These are phyloP conservation scores for Amanita rimosa DNA, from an alignment of 768 basidiomycete genomes.

Conservation along the genomic window DNA sequence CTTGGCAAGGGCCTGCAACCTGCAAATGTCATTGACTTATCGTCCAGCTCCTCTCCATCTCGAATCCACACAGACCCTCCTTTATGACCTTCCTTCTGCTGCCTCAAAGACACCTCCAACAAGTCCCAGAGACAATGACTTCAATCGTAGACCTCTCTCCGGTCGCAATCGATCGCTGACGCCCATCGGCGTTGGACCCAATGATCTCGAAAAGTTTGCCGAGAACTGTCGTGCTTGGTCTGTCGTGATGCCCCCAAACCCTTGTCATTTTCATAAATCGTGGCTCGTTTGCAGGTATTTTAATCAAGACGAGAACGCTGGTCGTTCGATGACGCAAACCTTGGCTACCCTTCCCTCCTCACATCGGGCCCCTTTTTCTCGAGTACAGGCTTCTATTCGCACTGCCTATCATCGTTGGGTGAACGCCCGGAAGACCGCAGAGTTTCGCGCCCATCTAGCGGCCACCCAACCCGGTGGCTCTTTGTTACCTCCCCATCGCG, in stretches of 20 bases:
- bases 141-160: conserved; percentile 42
- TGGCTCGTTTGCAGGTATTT: conserved; percentile 72
- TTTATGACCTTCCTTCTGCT: conserved; percentile 65
- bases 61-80: conserved; percentile 48
- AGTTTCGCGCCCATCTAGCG: conserved; percentile 76
- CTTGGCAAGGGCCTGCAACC: no score
- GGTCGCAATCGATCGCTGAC: conserved; percentile 57
- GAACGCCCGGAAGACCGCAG: conserved; percentile 64
- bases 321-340: conserved; percentile 73
- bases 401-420: conserved; percentile 77
- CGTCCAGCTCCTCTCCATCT: conserved; percentile 43
- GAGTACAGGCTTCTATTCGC: conserved; percentile 78
- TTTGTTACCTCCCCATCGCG: conserved; percentile 61
- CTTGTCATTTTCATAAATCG: not conserved
- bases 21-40: no score
- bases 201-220: conserved; percentile 70
- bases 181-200: conserved; percentile 51
- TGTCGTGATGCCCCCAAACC: conserved; percentile 11
- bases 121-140: conserved; percentile 34
- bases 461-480: conserved; percentile 76
- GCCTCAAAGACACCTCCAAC: conserved; percentile 46
- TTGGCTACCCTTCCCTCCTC: conserved; percentile 70
- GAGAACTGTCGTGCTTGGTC: conserved; percentile 73
- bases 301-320: conserved; percentile 68
- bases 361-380: conserved; percentile 79